Evolutionary conservation across 2,329 filamentous ascomycete species (phyloP), one percentile per base, ranked within the genome.

Genomic region (Sphaerulina vaccinii): DNA sequence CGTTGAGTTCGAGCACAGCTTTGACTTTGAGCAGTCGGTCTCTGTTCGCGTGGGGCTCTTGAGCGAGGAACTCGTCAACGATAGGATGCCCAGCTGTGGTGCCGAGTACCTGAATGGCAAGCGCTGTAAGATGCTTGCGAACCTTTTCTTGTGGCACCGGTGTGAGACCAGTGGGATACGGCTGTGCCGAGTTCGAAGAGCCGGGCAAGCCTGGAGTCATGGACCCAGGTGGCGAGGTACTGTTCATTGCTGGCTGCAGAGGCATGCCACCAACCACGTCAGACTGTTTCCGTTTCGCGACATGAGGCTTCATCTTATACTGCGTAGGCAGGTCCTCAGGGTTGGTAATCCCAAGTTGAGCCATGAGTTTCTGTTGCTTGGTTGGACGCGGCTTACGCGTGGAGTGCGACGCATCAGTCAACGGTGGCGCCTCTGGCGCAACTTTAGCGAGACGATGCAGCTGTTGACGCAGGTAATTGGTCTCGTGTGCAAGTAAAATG

Each of bases 381-480:
- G 93, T 99, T 7, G 93, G 93, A 7, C 93, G 85, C 35, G 93
- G 93, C 71, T 99, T 99, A 52, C 93, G 83, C 3, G 93, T 99
- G 43, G 91, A 96, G 57, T 91, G 81, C 0, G 92, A 97, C 13
- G 86, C 82, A 55, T 96, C 87, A 8, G 96, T 79, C 32, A 95
- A 85, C 18, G 91, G 91, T 3, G 93, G 93, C 10, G 93, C 78
- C 11, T 89, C 81, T 0, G 90, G 87, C 1, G 93, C 91, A 21
- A 97, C 89, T 2, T 91, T 91, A 33, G 86, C 90, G 87, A 89
- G 96, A 67, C 90, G 95, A 72, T 99, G 93, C 51, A 99, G 78
- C 67, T 96, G 90, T 68, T 96, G 90, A 19, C 92, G 85, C 75
- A 99, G 92, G 70, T 95, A 96, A 67, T 99, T 99, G n/a, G 92